These are phyloP conservation scores for Eucalyptus marginata DNA, from an alignment of 345 rosid species.

Conservation along the genomic window DNA sequence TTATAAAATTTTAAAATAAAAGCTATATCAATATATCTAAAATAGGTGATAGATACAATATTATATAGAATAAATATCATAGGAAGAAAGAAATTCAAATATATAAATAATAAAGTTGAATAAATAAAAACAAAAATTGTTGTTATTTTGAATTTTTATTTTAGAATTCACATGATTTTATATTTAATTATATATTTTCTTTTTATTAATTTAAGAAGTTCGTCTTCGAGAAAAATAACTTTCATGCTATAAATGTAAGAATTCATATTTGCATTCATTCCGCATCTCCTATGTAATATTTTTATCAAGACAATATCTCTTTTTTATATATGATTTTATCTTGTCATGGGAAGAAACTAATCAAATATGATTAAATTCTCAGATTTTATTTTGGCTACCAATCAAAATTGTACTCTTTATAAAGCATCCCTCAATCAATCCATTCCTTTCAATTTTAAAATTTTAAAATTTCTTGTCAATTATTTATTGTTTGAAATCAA, in stretches of 20 bases:
- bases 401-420: neutral
- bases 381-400: neutral
- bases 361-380: neutral
- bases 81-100: no score
- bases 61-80: no score
- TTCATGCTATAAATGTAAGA: neutral
- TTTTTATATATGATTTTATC: fast-evolving
- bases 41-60: no score
- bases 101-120: no score
- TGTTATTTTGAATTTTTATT: no score
- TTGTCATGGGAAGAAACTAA: fast-evolving
- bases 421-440: neutral
- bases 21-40: no score
- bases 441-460: neutral
- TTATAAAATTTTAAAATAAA: no score
- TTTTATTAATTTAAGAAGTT: neutral
- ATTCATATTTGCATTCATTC: neutral
- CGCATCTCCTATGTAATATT: neutral
- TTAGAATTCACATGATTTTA: neutral
- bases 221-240: neutral
- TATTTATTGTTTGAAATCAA: neutral
- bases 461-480: neutral
- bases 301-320: fast-evolving
- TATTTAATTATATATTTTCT: no score
- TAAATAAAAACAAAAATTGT: neutral